Base-by-base conservation (phyloP, 176 grass and related monocot species). In the Paspalum vaginatum region DNA sequence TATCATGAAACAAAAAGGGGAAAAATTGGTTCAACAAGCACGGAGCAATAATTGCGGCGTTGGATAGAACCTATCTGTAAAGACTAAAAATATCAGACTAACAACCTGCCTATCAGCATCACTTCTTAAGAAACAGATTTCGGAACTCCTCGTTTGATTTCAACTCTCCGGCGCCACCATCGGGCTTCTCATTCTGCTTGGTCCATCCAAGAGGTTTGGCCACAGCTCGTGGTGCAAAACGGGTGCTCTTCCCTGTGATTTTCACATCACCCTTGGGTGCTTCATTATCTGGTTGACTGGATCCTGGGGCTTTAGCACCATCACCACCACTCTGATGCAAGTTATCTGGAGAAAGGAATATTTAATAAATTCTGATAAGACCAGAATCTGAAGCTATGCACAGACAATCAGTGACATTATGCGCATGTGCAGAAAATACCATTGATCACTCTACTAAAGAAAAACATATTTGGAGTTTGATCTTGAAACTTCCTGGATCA, bases 121-220 rank as follows among this genome's bases (percentile, higher is more conserved):
- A 91, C 81, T 95, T 93, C 79, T 99, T 99, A 76, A 95, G 86
- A 11, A 95, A 87, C 41, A 99, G 39, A 70, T 95, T 84, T 91
- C 96, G 88, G 46, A 99, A 99, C 11, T 83, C 92, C 18, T 95
- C 90, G 77, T 99, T 99, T 41, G 96, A 99, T 57, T 99, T 99
- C 24, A 91, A 69, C 78, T 91, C 83, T 84, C 88, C 92, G 43
- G 67, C 24, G 2, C 41, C 89, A 78, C 53, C 49, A 61, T 91
- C 87, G 14, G 81, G 25, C 65, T 84, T 92, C 16, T 70, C 88
- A 61, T 95, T 87, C 52, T 77, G 91, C 56, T 82, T 84, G 65
- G 77, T 93, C 79, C 76, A 88, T 16, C 92, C 96, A 79, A 91
- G 92, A 25, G 90, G 84, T 85, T 84, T 95, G 65, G 84, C 54